Percentiles rank a stretch among this genome's conserved stretches.
These are phyloP conservation scores for Tulasnella sp. DNA, from an alignment of 768 basidiomycete genomes.

Conservation along the genomic window DNA sequence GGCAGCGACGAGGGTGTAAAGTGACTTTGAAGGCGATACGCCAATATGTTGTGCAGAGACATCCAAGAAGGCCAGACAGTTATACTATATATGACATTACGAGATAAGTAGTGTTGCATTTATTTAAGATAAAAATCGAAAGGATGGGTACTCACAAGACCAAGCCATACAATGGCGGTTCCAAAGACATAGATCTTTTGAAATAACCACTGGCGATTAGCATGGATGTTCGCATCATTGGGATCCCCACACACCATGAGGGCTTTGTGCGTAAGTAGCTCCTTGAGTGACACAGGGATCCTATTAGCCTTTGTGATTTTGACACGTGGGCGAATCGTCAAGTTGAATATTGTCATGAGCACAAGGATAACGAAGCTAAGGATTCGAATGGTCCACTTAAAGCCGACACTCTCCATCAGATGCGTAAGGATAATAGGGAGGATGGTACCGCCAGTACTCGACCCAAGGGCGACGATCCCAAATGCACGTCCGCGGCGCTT, in stretches of 20 bases:
- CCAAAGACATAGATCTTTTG: not conserved
- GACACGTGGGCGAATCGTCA: conserved; percentile 17
- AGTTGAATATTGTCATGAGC: conserved; percentile 38
- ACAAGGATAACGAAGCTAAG: conserved; percentile 51
- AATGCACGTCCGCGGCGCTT: conserved; percentile 43
- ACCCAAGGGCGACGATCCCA: conserved; percentile 40
- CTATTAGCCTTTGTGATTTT: conserved; percentile 38
- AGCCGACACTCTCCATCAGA: conserved; percentile 15
- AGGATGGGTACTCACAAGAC: conserved; percentile 12
- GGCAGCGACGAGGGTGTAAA: conserved; percentile 22
- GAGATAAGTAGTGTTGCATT: not conserved
- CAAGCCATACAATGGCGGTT: conserved; percentile 7
- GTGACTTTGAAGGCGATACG: conserved; percentile 14
- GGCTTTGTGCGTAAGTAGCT: conserved; percentile 42
- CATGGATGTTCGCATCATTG: conserved; percentile 34
- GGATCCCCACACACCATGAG: conserved; percentile 44
- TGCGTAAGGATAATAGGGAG: conserved; percentile 18
- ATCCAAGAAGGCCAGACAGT: conserved; percentile 31
- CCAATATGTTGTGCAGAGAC: conserved; percentile 36
- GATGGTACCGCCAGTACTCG: conserved; percentile 13
- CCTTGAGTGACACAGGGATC: conserved; percentile 40
- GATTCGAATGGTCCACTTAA: conserved; percentile 40
- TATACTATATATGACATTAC: not conserved
- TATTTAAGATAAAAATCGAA: too few species aligned
- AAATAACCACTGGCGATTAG: conserved; percentile 16